Conservation (phyloP, 345 rosid species). For the Lepidium aucheri region DNA sequence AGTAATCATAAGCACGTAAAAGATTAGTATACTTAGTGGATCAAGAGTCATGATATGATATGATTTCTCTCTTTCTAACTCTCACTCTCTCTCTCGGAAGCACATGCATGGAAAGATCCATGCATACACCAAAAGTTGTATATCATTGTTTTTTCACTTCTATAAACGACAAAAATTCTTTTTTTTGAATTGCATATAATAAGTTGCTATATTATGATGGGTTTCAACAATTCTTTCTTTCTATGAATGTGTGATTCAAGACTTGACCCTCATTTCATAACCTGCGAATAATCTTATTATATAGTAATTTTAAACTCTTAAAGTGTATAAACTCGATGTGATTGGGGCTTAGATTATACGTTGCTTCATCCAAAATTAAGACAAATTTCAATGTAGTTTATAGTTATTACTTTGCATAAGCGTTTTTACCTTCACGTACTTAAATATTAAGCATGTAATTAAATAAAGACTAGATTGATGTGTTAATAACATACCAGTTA, state of each 20-base stretch:
- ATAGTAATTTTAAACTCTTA: neutral
- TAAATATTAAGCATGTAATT: neutral
- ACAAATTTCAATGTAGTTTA: neutral
- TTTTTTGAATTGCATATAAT: neutral
- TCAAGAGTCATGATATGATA: constrained; percentile 15
- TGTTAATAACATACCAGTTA: neutral
- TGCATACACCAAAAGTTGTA: neutral
- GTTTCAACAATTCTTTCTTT: neutral
- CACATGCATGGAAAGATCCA: constrained; percentile 10
- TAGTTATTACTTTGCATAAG: too few relatives aligned
- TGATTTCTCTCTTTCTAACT: constrained; percentile 10
- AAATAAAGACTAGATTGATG: neutral
- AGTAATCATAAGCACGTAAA: constrained; percentile 24
- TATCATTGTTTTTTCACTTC: neutral
- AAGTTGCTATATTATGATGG: neutral
- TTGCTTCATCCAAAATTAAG: neutral
- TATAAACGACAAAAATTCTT: neutral
- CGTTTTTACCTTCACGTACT: neutral
- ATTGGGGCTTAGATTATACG: neutral
- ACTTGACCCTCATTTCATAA: neutral
- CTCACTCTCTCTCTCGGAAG: neutral
- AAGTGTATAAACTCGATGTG: neutral
- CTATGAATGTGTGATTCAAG: neutral
- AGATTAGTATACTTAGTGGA: neutral
- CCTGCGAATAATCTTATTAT: neutral